phyloP scores from a whole-genome alignment of 306 rosid species.

The Citrullus mucosospermus region DNA sequence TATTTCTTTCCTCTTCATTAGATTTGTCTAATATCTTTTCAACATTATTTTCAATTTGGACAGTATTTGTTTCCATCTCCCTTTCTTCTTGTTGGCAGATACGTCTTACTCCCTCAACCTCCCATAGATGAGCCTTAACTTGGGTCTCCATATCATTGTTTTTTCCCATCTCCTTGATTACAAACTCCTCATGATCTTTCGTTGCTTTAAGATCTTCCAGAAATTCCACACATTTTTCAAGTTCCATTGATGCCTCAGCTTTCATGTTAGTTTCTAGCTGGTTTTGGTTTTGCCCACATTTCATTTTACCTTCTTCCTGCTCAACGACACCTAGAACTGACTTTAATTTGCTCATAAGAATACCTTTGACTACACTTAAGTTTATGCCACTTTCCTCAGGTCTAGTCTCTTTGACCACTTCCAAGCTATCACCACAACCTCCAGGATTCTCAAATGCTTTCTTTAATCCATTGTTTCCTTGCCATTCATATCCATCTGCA shows the following conservation, averaged over 20 bases:
- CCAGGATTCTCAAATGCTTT: slow-evolving; percentile 23
- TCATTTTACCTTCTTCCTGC: slow-evolving; percentile 18
- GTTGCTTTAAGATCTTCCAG: slow-evolving; percentile 15
- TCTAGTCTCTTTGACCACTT: slow-evolving; percentile 19
- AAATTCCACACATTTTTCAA: slow-evolving; percentile 25
- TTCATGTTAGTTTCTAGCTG: slow-evolving; percentile 23
- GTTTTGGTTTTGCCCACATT: slow-evolving; percentile 6
- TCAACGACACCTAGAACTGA: slow-evolving; percentile 25
- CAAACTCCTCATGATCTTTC: slow-evolving; percentile 11
- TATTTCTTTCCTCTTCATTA: slow-evolving; percentile 13
- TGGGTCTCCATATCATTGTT: slow-evolving; percentile 16
- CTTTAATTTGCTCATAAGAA: slow-evolving; percentile 16
- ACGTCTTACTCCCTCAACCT: slow-evolving; percentile 14
- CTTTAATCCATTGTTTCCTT: slow-evolving; percentile 7
- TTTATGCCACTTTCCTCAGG: slow-evolving; percentile 17
- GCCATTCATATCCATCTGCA: slow-evolving; percentile 4
- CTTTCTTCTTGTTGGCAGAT: slow-evolving; percentile 25
- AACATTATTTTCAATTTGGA: slow-evolving; percentile 19
- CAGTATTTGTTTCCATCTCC: slow-evolving; percentile 22
- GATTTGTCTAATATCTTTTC: slow-evolving; percentile 20
- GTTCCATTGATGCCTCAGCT: slow-evolving; percentile 13
- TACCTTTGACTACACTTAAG: slow-evolving; percentile 11
- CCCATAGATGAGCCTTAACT: slow-evolving; percentile 12
- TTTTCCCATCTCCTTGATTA: slow-evolving; percentile 18
- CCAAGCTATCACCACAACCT: slow-evolving; percentile 20